Evolutionary conservation across 768 basidiomycete genomes (phyloP).

Genomic region (Calocybe indica): DNA sequence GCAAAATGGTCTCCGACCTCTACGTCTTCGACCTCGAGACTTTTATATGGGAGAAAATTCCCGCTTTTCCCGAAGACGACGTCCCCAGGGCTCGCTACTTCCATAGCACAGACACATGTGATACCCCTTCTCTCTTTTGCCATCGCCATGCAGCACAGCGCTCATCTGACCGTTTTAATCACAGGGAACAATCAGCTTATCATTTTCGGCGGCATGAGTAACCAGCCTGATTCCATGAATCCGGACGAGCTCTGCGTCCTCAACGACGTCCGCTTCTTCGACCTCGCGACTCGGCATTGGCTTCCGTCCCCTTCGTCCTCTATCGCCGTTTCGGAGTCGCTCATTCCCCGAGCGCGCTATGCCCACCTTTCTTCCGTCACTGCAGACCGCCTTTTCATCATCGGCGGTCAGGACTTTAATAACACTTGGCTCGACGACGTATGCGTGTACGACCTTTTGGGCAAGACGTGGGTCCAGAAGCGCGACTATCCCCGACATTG

Average conservation of each 20-base stretch:
- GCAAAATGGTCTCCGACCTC: slow-evolving; percentile 86
- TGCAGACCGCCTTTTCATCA: slow-evolving; percentile 78
- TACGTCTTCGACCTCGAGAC: slow-evolving; percentile 84
- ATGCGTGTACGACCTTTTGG: slow-evolving; percentile 77
- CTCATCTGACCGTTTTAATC: slow-evolving; percentile 5
- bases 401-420: slow-evolving; percentile 91
- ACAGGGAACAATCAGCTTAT: slow-evolving; percentile 89
- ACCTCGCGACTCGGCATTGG: slow-evolving; percentile 70
- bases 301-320: slow-evolving; percentile 40
- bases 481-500: slow-evolving; percentile 88
- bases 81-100: slow-evolving; percentile 88
- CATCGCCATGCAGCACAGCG: background rate
- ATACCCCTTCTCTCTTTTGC: slow-evolving; percentile 14
- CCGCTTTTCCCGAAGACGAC: slow-evolving; percentile 55
- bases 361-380: slow-evolving; percentile 91
- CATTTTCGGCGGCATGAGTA: slow-evolving; percentile 94
- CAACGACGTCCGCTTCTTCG: slow-evolving; percentile 88
- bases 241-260: slow-evolving; percentile 87
- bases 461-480: slow-evolving; percentile 71
- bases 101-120: slow-evolving; percentile 86
- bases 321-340: slow-evolving; percentile 34
- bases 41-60: slow-evolving; percentile 73
- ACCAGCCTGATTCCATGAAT: slow-evolving; percentile 61
- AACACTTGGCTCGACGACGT: slow-evolving; percentile 94
- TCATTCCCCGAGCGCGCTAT: slow-evolving; percentile 81